Base-by-base conservation (phyloP, 1,284 basidiomycete genomes). In the Marasmius tenuissimus region DNA sequence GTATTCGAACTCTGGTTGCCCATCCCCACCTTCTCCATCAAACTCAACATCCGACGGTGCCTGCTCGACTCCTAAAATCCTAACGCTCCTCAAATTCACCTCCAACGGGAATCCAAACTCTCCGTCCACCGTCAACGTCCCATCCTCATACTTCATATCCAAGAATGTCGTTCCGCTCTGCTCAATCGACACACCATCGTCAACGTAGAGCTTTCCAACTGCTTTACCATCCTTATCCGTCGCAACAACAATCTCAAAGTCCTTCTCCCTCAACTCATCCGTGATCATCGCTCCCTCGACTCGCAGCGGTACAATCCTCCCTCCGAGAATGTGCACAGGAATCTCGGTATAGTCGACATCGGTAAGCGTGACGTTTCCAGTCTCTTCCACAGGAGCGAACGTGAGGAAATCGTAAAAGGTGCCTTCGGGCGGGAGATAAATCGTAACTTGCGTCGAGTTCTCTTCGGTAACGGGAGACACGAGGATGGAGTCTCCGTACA, bases 401-500 rank as follows among this genome's bases (percentile, higher is more conserved):
- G 83, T 85, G 49, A 67, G 65, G 72, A 87, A 88, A 70, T 89
- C 84, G 75, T 88, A 89, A 76, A 88, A 89, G 47, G 75, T 81
- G 68, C 52, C 52, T 54, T 88, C 86, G 16, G 80, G 72, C 1
- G 88, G 88, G 54, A 89, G 79, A 74, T 90, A 89, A 59, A 83
- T 77, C 16, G 76, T 75, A 56, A 89, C 87, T 38, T 82, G 78
- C 4, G 84, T 89, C 34, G 83, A 73, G 70, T 85, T 80, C 64
- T 88, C 85, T 40, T 83, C 81, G 0, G 85, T 85, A 20, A 90
- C 87, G 16, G 88, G 88, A 0, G 87, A 87, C 35, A 90, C 85
- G 57, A 90, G 82, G 69, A 91, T 77, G 10, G 85, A 84, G 66
- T 82, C 77, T 20, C 88, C 88, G 68, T 80, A 90, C 78, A 90